Evolutionary conservation across 1,284 basidiomycete species (phyloP).

Genomic region (Leccinum variabile): DNA sequence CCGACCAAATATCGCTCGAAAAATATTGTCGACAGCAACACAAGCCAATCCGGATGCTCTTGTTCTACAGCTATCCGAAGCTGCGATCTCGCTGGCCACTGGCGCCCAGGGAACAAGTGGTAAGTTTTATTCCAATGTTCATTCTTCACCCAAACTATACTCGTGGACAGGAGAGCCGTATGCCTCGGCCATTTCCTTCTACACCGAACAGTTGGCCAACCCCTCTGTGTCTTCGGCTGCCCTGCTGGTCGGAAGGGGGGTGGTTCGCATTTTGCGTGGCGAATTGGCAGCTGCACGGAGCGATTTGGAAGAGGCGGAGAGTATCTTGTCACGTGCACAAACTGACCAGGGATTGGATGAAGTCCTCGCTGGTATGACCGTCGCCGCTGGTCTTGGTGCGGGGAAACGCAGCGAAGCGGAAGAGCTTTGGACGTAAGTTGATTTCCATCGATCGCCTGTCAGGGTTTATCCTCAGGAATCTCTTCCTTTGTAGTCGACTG

Average conservation of each 20-base stretch:
- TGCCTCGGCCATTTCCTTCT: conserved; percentile 77
- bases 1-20: conserved; percentile 83
- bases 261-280: conserved; percentile 79
- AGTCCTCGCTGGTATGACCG: conserved; percentile 67
- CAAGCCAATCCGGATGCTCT: conserved; percentile 87
- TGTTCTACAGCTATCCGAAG: conserved; percentile 87
- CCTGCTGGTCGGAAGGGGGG: conserved; percentile 80
- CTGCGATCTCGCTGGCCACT: conserved; percentile 80
- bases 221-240: conserved; percentile 76
- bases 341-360: conserved; percentile 42
- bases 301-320: conserved; percentile 78
- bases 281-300: conserved; percentile 82
- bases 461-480: neutral
- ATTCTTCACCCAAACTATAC: neutral
- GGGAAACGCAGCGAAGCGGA: conserved; percentile 61
- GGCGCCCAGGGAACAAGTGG: conserved; percentile 60
- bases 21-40: conserved; percentile 79
- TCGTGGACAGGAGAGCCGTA: conserved; percentile 43
- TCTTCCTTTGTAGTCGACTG: conserved; percentile 50
- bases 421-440: conserved; percentile 61
- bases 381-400: conserved; percentile 63
- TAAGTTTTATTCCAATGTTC: neutral
- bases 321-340: conserved; percentile 34
- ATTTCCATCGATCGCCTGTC: neutral
- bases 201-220: conserved; percentile 88